Base-by-base conservation (phyloP, 495 filamentous ascomycete genomes). In the Penicillium silybi region DNA sequence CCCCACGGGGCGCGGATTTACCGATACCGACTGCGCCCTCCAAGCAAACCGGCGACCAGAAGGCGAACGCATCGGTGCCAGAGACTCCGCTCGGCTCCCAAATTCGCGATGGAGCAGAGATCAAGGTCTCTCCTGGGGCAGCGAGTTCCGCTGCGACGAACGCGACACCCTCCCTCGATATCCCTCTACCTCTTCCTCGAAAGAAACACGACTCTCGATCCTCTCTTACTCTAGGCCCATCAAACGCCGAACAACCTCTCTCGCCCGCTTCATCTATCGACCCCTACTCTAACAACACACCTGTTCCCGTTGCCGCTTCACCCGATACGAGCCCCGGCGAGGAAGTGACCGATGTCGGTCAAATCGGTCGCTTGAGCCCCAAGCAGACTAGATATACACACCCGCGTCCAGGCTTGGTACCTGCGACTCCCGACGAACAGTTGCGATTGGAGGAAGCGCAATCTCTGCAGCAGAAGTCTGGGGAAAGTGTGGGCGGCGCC, bases 361-460 rank as follows among this genome's bases (percentile, higher is more conserved):
- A 62, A 29, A 64, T 68, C 44, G 40, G 52, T 43, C 53, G 38
- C 16, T 57, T 52, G 17, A 65, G 50, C 29, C 59, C 66, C 1
- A 65, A 66, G 40, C 51, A 55, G 56, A 57, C 56, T 15, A 59
- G 61, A 40, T 20, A 59, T 19, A 35, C 48, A 8, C 57, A 59
- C 17, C 41, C 57, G 29, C 60, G 59, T 10, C 42, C 60, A 38
- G 60, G 48, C 39, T 48, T 69, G 27, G 58, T 72, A 43, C 70
- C 72, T 11, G 70, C 75, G 2, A 77, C 75, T 8, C 74, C 77
- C 0, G 71, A 79, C 52, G 76, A 75, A 52, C 77, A 79, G 48
- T 62, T 79, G 49, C 69, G 70, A 6, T 27, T 79, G 41, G 77
- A 80, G 56, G 77, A 77, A 55, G 73, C 71, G 11, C 75, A 72